Evolutionary conservation across 192 early-diverging fungal genomes (phyloP).

Genomic region (Entophlyctis helioformis): DNA sequence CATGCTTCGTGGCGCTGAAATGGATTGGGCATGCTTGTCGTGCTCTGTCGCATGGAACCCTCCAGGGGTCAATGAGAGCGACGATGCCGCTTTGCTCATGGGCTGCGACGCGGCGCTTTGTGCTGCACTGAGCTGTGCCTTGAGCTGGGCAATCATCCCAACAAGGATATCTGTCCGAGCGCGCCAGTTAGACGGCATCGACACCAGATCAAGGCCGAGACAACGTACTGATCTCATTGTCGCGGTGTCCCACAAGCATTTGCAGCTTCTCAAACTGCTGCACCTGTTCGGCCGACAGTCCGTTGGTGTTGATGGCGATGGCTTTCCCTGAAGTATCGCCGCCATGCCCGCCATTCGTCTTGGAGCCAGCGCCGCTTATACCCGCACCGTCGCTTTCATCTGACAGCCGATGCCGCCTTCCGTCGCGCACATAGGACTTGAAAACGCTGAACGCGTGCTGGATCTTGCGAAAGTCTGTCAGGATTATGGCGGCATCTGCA

Average conservation of each 20-base stretch:
- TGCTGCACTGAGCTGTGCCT: neutral
- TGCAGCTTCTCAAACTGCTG: constrained; percentile 18
- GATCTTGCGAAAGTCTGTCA: constrained; percentile 35
- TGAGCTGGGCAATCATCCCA: constrained; percentile 35
- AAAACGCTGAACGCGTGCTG: constrained; percentile 30
- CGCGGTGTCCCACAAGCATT: constrained; percentile 28
- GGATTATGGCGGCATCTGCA: constrained; percentile 20
- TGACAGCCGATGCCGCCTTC: neutral
- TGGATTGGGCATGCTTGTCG: no score
- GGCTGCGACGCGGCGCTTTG: no score
- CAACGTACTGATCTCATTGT: constrained; percentile 52
- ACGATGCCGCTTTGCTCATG: no score
- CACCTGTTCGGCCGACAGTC: no score
- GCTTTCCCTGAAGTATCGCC: neutral
- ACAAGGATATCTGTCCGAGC: constrained; percentile 43
- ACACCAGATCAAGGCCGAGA: no score
- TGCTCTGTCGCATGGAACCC: no score
- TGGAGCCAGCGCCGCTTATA: no score
- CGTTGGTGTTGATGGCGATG: no score
- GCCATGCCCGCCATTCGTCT: neutral
- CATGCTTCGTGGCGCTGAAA: no score
- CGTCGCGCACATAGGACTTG: constrained; percentile 8
- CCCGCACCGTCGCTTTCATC: neutral
- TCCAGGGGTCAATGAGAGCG: no score
- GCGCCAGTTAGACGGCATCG: neutral